These are phyloP conservation scores for Eucalyptus albens DNA, from an alignment of 345 rosid species.

Conservation along the genomic window DNA sequence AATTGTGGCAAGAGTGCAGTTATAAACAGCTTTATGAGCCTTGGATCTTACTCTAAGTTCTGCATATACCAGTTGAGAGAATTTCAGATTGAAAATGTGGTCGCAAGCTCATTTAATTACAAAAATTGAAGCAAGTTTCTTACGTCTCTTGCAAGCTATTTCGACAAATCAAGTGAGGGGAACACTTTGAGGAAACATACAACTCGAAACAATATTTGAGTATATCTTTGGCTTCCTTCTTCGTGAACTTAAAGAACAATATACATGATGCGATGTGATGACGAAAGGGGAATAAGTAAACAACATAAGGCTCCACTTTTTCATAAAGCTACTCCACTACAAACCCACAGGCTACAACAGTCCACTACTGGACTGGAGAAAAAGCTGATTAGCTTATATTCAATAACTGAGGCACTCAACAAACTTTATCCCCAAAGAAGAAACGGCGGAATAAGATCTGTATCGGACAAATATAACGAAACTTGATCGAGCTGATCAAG, in stretches of 20 bases:
- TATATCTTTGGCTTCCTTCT: no score
- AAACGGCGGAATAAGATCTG: neutral
- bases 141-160: neutral
- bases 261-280: no score
- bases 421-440: neutral
- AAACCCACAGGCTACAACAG: neutral
- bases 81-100: neutral
- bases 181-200: neutral
- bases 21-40: slow-evolving; percentile 24
- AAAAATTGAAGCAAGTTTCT: neutral
- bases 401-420: neutral
- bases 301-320: neutral
- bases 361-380: no score
- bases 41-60: slow-evolving; percentile 30
- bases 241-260: no score
- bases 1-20: slow-evolving; percentile 61
- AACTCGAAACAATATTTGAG: neutral
- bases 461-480: no score
- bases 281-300: no score
- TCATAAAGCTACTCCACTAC: neutral
- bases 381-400: neutral
- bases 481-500: no score
- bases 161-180: neutral
- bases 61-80: neutral
- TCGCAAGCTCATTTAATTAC: neutral